A percentile compares a stretch with the other conserved stretches of the same genome.
phyloP scores from a whole-genome alignment of 2,329 filamentous ascomycete species.

The Aspergillus novoparasiticus region DNA sequence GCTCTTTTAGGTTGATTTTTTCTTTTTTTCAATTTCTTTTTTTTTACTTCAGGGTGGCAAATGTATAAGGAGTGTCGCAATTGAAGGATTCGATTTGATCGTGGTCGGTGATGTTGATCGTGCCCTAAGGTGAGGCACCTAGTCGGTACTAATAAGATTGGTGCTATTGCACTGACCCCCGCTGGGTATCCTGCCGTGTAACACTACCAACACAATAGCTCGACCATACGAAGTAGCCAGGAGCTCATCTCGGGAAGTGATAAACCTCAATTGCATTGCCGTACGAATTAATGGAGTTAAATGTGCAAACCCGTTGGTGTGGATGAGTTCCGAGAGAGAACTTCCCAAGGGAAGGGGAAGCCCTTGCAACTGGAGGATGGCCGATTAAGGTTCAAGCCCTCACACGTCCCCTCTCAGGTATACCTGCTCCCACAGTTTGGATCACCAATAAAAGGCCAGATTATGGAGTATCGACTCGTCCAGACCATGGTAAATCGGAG shows the following conservation, averaged over 20 bases:
- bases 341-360: slow-evolving; percentile 3
- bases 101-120: neutral
- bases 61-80: neutral
- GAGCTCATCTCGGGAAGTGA: neutral
- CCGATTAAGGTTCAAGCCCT: slow-evolving; percentile 15
- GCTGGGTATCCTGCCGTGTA: slow-evolving; percentile 9
- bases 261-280: neutral
- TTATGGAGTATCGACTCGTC: slow-evolving; percentile 9
- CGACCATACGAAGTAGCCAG: neutral
- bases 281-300: neutral
- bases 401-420: slow-evolving; percentile 10
- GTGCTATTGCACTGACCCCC: neutral
- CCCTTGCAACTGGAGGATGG: slow-evolving; percentile 8
- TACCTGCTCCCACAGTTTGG: slow-evolving; percentile 4
- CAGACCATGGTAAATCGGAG: slow-evolving; percentile 20
- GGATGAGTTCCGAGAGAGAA: slow-evolving; percentile 7
- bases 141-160: neutral
- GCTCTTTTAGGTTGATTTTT: neutral
- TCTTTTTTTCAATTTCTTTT: neutral
- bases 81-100: neutral
- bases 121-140: neutral
- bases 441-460: neutral
- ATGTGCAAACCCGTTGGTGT: slow-evolving; percentile 7
- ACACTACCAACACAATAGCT: slow-evolving; percentile 1
- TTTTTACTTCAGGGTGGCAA: neutral